These are phyloP conservation scores for Monosporozyma yasuniensis DNA, from an alignment of 805 yeast species.

Conservation along the genomic window DNA sequence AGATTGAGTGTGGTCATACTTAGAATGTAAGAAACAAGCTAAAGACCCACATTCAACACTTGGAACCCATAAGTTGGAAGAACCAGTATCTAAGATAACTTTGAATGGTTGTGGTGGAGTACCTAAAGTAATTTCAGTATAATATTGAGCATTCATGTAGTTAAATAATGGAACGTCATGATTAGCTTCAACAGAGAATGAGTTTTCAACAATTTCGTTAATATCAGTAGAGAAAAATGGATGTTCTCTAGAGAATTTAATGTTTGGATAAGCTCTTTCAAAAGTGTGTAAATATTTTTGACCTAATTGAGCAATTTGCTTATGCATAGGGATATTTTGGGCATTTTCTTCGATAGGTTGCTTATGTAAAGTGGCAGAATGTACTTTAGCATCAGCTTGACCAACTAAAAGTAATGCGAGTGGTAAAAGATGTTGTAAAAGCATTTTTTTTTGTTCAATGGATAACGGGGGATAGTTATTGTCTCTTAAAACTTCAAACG, in stretches of 20 bases:
- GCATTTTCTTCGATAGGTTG: conserved; percentile 36
- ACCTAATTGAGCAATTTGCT: conserved; percentile 51
- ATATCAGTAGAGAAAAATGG: conserved; percentile 11
- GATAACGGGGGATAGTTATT: too few relatives aligned
- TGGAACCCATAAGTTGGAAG: conserved; percentile 96
- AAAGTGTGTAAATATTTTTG: conserved; percentile 49
- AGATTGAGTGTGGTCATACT: conserved; percentile 80
- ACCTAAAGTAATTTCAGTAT: conserved; percentile 82
- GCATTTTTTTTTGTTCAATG: too few relatives aligned
- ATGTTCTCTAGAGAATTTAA: conserved; percentile 22
- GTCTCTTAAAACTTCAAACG: background rate
- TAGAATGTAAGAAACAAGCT: conserved; percentile 90
- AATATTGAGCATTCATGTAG: conserved; percentile 93
- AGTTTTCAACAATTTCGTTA: conserved; percentile 11
- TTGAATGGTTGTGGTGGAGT: conserved; percentile 91
- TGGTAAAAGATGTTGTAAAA: conserved; percentile 21
- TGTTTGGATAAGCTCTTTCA: conserved; percentile 37
- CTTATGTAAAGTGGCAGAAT: conserved; percentile 50
- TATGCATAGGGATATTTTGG: conserved; percentile 40
- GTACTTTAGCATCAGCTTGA: conserved; percentile 41
- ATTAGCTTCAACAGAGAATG: conserved; percentile 26
- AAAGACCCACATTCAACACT: conserved; percentile 79
- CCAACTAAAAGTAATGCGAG: conserved; percentile 23
- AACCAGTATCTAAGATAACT: conserved; percentile 93
- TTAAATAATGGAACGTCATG: conserved; percentile 83